Evolutionary conservation across 306 rosid genomes (phyloP), one percentile per base, ranked within the genome.

Genomic region (Inga leiocalycina): DNA sequence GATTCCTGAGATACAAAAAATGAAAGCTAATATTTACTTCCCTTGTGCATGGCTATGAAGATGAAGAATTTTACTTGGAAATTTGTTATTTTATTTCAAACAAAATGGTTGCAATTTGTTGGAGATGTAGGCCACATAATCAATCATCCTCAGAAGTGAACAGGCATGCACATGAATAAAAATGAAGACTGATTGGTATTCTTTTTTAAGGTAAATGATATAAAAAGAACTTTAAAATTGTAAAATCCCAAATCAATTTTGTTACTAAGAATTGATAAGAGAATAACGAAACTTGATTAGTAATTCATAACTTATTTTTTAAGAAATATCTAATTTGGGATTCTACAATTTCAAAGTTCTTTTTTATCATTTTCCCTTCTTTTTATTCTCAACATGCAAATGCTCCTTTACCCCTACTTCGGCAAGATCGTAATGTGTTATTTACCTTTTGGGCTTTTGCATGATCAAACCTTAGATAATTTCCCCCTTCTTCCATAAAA

Each of bases 401-500:
- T 41, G 76, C 57, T 64, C 41, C 22, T 77, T 45, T 3, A 52
- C 45, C 51, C n/a, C 32, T 34, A 49, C 72, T 41, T 59, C 34
- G 35, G 72, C 77, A 71, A 14, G 56, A 44, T 69, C 34, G 34
- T 71, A 45, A 44, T 32, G 69, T 59, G 46, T 46, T 77, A 70
- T 32, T n/a, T 57, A 8, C 44, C 35, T 32, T 32, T 27, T 27
- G 30, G 30, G 30, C 30, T 27, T 27, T 32, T 32, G 34, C 30
- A 19, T 49, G 22, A 70, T 82, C 66, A 51, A 19, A 57, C 9
- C 8, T 77, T 44, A 34, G 45, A 72, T 73, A 72, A 49, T 51
- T 77, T 37, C 54, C 75, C 66, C 11, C 43, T 24, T 73, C 69
- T 67, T 68, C 62, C 67, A 13, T 41, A 76, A 37, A 44, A 80